Conservation (phyloP, 2,329 filamentous ascomycete genomes). For the Paraphoma chrysanthemicola region DNA sequence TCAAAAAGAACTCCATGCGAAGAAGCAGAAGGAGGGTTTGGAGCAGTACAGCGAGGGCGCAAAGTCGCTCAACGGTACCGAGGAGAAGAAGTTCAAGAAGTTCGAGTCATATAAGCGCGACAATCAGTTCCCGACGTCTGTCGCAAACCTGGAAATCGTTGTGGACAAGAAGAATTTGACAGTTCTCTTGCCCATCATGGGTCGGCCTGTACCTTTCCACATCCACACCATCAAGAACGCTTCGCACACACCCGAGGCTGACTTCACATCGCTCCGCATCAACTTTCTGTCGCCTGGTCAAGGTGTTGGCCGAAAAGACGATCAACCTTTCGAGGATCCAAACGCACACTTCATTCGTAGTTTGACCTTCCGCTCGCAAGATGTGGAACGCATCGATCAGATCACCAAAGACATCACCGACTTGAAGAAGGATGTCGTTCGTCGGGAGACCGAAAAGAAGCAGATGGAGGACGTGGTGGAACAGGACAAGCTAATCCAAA, state of each 20-base stretch:
- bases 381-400: constrained; percentile 86
- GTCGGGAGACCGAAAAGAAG: constrained; percentile 98
- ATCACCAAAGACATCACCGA: constrained; percentile 94
- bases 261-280: constrained; percentile 92
- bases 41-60: constrained; percentile 86
- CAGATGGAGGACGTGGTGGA: constrained; percentile 99
- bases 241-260: constrained; percentile 94
- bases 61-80: constrained; percentile 83
- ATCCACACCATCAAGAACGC: constrained; percentile 99
- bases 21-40: constrained; percentile 89
- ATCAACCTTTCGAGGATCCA: constrained; percentile 96
- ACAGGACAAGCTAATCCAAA: constrained; percentile 95
- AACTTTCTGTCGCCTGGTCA: constrained; percentile 98
- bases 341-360: constrained; percentile 95
- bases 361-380: constrained; percentile 90
- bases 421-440: constrained; percentile 89
- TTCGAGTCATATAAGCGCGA: constrained; percentile 99
- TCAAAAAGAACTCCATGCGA: constrained; percentile 85
- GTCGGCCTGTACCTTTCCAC: constrained; percentile 95
- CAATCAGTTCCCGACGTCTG: constrained; percentile 84
- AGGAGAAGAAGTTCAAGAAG: constrained; percentile 97
- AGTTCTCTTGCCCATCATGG: constrained; percentile 95
- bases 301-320: constrained; percentile 95
- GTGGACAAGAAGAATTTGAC: constrained; percentile 91
- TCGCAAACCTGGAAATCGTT: constrained; percentile 86